Evolutionary conservation across 2,329 filamentous ascomycete species (phyloP).

Genomic region (Daldinia sp.): DNA sequence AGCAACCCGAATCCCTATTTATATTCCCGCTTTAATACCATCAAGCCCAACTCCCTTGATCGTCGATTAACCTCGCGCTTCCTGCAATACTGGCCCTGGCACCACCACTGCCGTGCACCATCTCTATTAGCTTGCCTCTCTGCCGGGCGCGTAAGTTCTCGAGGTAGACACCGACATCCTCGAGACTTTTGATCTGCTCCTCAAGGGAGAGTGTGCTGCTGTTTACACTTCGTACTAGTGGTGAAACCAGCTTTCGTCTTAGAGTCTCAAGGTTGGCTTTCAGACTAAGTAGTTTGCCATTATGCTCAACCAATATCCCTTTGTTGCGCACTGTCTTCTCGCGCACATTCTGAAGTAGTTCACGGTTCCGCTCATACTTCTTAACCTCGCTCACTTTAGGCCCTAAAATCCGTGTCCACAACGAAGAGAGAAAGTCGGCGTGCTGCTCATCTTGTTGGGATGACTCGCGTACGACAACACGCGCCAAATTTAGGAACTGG

Average conservation of each 20-base stretch:
- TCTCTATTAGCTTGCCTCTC: conserved; percentile 85
- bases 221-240: conserved; percentile 78
- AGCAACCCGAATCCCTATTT: conserved; percentile 5
- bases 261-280: conserved; percentile 90
- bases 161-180: conserved; percentile 83
- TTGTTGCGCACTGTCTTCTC: conserved; percentile 90
- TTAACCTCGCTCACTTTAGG: conserved; percentile 78
- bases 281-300: conserved; percentile 82
- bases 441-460: conserved; percentile 84
- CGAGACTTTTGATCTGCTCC: conserved; percentile 86
- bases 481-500: conserved; percentile 89
- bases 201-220: conserved; percentile 79
- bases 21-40: conserved; percentile 17
- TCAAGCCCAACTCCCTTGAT: conserved; percentile 29
- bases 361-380: conserved; percentile 92
- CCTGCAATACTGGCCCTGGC: conserved; percentile 42
- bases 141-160: conserved; percentile 81
- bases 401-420: conserved; percentile 89
- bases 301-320: conserved; percentile 85
- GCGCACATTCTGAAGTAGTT: conserved; percentile 81
- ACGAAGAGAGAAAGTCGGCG: conserved; percentile 81
- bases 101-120: conserved; percentile 71
- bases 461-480: conserved; percentile 85
- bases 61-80: conserved; percentile 36
- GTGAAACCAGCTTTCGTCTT: conserved; percentile 83